Conservation (phyloP, 768 basidiomycete species). For the Vishniacozyma victoriae region DNA sequence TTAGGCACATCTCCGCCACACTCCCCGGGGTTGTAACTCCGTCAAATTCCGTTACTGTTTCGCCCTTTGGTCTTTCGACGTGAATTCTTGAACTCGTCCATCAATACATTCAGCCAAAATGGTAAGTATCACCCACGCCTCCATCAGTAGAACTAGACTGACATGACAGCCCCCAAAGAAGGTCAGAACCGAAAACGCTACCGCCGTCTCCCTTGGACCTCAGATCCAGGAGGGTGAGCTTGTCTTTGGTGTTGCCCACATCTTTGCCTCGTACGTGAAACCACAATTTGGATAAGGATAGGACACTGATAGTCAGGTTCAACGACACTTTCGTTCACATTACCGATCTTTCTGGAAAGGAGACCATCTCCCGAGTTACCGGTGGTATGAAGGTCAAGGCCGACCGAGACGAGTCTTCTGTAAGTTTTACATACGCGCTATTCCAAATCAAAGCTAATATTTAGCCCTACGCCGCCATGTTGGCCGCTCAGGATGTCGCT, state of each 20-base stretch:
- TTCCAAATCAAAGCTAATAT: background rate
- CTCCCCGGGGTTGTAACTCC: too few species aligned
- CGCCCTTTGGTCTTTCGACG: background rate
- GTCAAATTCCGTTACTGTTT: background rate
- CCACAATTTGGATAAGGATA: background rate
- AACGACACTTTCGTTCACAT: constrained; percentile 99
- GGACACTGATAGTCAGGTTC: constrained; percentile 52
- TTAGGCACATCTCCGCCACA: too few species aligned
- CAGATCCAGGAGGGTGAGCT: constrained; percentile 93
- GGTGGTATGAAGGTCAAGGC: constrained; percentile 99
- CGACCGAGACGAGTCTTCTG: constrained; percentile 99
- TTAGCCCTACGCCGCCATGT: constrained; percentile 70
- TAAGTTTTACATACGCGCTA: constrained; percentile 19
- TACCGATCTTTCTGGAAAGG: constrained; percentile 97
- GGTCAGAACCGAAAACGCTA: constrained; percentile 56
- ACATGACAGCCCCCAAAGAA: constrained; percentile 36
- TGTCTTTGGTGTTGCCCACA: constrained; percentile 97
- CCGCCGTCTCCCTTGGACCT: constrained; percentile 84
- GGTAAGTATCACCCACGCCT: background rate
- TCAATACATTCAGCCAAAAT: constrained; percentile 5
- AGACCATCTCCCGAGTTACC: constrained; percentile 97
- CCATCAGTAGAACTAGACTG: background rate
- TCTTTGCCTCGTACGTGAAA: constrained; percentile 71
- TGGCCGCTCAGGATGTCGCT: constrained; percentile 96
- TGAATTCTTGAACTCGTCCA: background rate